Evolutionary conservation across 2,329 filamentous ascomycete species (phyloP).

Genomic region (Blumeriella jaapii): DNA sequence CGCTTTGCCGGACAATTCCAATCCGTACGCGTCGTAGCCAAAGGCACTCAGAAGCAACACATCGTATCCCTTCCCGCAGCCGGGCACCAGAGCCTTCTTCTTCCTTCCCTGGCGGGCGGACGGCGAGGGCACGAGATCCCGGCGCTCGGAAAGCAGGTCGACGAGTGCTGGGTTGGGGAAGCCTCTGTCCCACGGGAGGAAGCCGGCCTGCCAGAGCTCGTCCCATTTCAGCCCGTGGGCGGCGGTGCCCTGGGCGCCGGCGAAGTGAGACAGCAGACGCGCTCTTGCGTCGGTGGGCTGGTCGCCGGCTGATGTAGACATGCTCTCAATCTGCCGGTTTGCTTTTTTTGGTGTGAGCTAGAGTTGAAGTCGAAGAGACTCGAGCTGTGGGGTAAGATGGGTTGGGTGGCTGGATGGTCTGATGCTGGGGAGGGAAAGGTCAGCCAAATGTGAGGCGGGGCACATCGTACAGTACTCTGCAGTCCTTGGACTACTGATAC

Average conservation of each 20-base stretch:
- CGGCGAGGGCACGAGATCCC: conserved; percentile 31
- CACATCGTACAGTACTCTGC: no score
- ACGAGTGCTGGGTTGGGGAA: conserved; percentile 41
- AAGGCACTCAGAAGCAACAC: conserved; percentile 61
- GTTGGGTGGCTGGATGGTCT: no score
- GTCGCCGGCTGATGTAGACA: conserved; percentile 3
- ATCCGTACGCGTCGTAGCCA: conserved; percentile 66
- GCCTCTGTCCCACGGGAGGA: conserved; percentile 45
- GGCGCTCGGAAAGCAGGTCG: conserved; percentile 37
- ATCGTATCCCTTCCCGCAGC: conserved; percentile 75
- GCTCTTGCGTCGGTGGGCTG: conserved; percentile 18
- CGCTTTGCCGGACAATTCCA: conserved; percentile 39
- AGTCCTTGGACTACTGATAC: no score
- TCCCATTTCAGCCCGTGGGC: conserved; percentile 32
- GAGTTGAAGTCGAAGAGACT: no score
- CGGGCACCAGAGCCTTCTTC: conserved; percentile 59
- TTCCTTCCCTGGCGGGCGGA: conserved; percentile 30
- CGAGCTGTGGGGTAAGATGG: no score
- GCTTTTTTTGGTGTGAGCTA: no score
- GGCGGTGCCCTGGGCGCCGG: conserved; percentile 6
- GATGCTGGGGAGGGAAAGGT: no score
- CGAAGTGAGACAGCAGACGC: conserved; percentile 22
- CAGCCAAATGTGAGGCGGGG: no score
- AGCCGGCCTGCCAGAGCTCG: conserved; percentile 33
- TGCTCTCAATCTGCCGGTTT: no score